Conservation (phyloP, 2,329 filamentous ascomycete genomes). For the Scolecobasidium constrictum region DNA sequence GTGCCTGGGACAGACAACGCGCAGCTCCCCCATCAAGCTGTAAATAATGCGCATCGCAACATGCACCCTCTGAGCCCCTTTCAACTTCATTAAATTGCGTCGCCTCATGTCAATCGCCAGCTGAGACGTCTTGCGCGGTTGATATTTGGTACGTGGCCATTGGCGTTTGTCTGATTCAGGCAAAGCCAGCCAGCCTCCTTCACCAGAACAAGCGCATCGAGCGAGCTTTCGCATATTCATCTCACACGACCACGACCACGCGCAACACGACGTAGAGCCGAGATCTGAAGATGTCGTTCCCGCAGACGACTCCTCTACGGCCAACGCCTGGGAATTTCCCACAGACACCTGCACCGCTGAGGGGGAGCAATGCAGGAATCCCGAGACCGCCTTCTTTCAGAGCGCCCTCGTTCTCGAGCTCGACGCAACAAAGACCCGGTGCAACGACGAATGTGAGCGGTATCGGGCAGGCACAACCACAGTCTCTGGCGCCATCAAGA, state of each 20-base stretch:
- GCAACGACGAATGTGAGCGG: not conserved
- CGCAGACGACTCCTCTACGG: slow-evolving; percentile 50
- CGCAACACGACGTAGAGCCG: not conserved
- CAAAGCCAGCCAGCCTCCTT: not conserved
- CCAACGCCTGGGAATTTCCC: slow-evolving; percentile 66
- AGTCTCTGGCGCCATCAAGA: not conserved
- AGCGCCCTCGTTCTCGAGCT: slow-evolving; percentile 5
- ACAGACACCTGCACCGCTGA: slow-evolving; percentile 54
- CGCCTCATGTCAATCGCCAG: not conserved
- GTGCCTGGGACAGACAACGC: too few relatives aligned
- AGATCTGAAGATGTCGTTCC: not conserved
- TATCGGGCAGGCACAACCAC: not conserved
- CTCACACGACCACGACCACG: not conserved
- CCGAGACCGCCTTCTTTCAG: slow-evolving; percentile 41
- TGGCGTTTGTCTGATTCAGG: not conserved
- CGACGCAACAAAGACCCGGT: not conserved
- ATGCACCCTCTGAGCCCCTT: too few relatives aligned
- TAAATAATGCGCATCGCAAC: too few relatives aligned
- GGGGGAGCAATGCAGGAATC: slow-evolving; percentile 11
- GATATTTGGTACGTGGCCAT: not conserved
- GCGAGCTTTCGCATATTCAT: too few relatives aligned
- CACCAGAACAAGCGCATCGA: not conserved
- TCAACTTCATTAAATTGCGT: not conserved
- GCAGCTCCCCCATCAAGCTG: too few relatives aligned
- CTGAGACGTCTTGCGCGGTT: not conserved